Evolutionary conservation across 169 alveolate species (phyloP).

Genomic region (Cryptosporidium felis): DNA sequence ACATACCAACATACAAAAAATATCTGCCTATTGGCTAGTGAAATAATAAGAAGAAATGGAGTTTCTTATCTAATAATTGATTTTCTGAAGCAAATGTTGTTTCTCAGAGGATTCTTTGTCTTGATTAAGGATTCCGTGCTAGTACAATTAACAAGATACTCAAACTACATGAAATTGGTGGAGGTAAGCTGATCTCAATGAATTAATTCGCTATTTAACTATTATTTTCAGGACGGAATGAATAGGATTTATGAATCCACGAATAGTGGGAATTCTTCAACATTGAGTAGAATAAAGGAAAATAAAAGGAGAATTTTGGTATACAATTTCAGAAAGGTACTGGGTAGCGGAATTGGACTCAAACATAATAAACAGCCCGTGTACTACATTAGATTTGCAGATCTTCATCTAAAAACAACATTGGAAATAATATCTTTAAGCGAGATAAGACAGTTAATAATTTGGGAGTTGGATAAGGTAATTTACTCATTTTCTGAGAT

Average conservation of each 20-base stretch:
- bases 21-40: slow-evolving; percentile 26
- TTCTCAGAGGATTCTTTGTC: slow-evolving; percentile 21
- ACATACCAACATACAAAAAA: slow-evolving; percentile 39
- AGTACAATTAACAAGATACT: slow-evolving; percentile 21
- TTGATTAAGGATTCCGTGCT: slow-evolving; percentile 17
- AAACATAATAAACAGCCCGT: slow-evolving; percentile 39
- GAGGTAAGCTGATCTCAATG: slow-evolving; percentile 26
- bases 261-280: not conserved
- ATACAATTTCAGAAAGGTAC: slow-evolving; percentile 2
- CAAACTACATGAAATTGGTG: slow-evolving; percentile 33
- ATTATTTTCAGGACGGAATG: slow-evolving; percentile 42
- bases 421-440: not conserved
- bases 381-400: slow-evolving; percentile 33
- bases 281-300: slow-evolving; percentile 16
- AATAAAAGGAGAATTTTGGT: slow-evolving; percentile 39
- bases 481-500: slow-evolving; percentile 31
- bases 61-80: slow-evolving; percentile 44
- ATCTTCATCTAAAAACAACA: slow-evolving; percentile 31
- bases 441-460: slow-evolving; percentile 42
- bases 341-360: slow-evolving; percentile 55
- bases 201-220: not conserved
- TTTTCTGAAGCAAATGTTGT: slow-evolving; percentile 16
- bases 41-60: slow-evolving; percentile 55
- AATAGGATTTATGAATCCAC: slow-evolving; percentile 2
- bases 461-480: slow-evolving; percentile 58